These are phyloP conservation scores for Poterioochromonas sp. DNA, from an alignment of 352 stramenopile species.

Conservation along the genomic window DNA sequence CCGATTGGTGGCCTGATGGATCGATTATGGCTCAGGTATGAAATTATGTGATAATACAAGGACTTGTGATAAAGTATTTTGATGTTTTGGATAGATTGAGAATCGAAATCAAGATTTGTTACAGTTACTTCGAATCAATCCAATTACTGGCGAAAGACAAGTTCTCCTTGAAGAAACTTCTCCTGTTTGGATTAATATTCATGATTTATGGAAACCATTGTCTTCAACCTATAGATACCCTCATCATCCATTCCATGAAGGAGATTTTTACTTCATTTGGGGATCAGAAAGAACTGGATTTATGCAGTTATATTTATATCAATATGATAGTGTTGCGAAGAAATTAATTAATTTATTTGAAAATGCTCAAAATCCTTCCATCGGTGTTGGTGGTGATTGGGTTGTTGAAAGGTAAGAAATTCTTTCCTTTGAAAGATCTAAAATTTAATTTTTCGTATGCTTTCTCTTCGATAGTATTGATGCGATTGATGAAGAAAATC, in stretches of 20 bases:
- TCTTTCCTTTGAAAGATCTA: too few species aligned
- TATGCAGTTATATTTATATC: conserved; percentile 91
- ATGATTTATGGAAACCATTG: conserved; percentile 78
- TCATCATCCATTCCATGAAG: background rate
- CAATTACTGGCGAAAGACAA: conserved; percentile 52
- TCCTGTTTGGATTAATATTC: conserved; percentile 85
- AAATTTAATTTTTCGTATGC: background rate
- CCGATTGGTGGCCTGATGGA: conserved; percentile 85
- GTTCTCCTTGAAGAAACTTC: conserved; percentile 76
- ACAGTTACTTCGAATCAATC: conserved; percentile 63
- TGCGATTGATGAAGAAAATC: conserved; percentile 57
- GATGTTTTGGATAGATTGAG: conserved; percentile 46
- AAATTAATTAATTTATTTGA: background rate
- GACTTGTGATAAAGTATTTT: too few species aligned
- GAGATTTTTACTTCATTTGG: conserved; percentile 68
- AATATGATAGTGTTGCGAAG: conserved; percentile 49
- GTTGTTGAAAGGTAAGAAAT: conserved; percentile 41
- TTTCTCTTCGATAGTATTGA: background rate
- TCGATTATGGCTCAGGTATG: conserved; percentile 69
- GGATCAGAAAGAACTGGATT: conserved; percentile 81
- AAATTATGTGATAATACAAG: background rate
- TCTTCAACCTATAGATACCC: conserved; percentile 46
- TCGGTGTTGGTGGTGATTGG: background rate
- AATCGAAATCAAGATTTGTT: conserved; percentile 53
- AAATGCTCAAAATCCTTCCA: too few species aligned